A percentile compares a stretch with the other conserved stretches of the same genome.
phyloP scores from a whole-genome alignment of 345 rosid genomes.

The Cardamine occulta region DNA sequence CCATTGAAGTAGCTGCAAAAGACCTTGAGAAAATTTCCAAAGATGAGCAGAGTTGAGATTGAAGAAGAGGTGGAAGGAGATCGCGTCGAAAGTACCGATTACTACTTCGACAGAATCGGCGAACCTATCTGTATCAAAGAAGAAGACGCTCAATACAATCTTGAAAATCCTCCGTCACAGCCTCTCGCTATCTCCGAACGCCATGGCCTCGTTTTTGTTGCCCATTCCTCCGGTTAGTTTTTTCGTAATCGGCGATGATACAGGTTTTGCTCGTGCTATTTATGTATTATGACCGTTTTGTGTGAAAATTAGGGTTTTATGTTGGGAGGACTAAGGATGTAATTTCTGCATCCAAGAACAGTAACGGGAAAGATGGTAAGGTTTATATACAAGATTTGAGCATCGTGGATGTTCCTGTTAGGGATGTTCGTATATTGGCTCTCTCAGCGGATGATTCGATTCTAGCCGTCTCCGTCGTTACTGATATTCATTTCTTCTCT shows the following conservation, averaged over 20 bases:
- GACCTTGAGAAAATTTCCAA: not conserved
- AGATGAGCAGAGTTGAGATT: constrained; percentile 49
- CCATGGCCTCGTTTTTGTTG: constrained; percentile 61
- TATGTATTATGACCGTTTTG: constrained; percentile 13
- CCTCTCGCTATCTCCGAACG: constrained; percentile 75
- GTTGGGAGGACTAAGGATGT: constrained; percentile 78
- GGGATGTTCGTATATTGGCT: constrained; percentile 56
- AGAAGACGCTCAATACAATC: constrained; percentile 48
- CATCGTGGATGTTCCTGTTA: constrained; percentile 64
- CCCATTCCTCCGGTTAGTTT: constrained; percentile 67
- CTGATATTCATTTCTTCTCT: constrained; percentile 60
- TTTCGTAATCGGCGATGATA: constrained; percentile 10
- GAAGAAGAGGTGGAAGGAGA: constrained; percentile 70
- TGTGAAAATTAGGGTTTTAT: constrained; percentile 65
- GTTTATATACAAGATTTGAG: constrained; percentile 60
- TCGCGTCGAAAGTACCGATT: constrained; percentile 54
- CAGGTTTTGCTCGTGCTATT: not conserved
- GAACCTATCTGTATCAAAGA: constrained; percentile 56
- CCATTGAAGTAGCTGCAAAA: constrained; percentile 21
- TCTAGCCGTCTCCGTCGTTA: constrained; percentile 64
- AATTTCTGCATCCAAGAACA: constrained; percentile 62
- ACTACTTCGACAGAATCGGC: constrained; percentile 77
- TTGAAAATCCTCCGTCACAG: constrained; percentile 62
- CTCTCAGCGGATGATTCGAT: constrained; percentile 69
- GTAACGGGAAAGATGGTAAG: constrained; percentile 45